Conservation (phyloP, 2,329 filamentous ascomycete species). For the Sporothrix schenckii region DNA sequence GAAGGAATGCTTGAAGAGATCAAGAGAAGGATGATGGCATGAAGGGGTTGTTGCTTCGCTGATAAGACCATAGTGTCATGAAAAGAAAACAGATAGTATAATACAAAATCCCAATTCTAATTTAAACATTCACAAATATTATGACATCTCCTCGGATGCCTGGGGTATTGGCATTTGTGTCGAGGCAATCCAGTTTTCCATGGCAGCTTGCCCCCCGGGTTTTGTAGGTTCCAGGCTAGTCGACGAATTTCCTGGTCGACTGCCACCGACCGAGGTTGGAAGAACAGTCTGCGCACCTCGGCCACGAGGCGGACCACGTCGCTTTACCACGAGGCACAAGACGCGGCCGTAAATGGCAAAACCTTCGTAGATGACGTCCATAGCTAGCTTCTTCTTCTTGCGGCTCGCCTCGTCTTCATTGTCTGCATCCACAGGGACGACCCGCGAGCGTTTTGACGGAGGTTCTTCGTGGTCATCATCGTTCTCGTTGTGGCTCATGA, state of each 20-base stretch:
- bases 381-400: conserved; percentile 87
- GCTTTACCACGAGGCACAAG: conserved; percentile 84
- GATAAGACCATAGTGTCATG: neutral
- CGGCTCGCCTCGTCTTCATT: conserved; percentile 51
- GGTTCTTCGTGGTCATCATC: conserved; percentile 44
- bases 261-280: conserved; percentile 33
- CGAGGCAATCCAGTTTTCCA: conserved; percentile 83
- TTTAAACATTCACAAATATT: neutral
- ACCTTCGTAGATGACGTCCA: conserved; percentile 89
- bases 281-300: conserved; percentile 34
- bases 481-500: conserved; percentile 32
- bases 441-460: conserved; percentile 47
- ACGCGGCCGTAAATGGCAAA: conserved; percentile 95
- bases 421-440: conserved; percentile 42
- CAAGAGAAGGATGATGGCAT: neutral
- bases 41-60: too few relatives aligned
- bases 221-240: conserved; percentile 38
- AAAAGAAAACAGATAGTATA: neutral
- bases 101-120: neutral
- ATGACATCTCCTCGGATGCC: neutral
- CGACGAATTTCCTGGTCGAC: conserved; percentile 32
- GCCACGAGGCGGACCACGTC: conserved; percentile 54
- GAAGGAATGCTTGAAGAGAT: neutral
- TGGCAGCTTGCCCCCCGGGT: conserved; percentile 65
- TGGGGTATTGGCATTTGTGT: conserved; percentile 62